Conservation (phyloP, 2,329 filamentous ascomycete species). For the Magnaporthiopsis poae region DNA sequence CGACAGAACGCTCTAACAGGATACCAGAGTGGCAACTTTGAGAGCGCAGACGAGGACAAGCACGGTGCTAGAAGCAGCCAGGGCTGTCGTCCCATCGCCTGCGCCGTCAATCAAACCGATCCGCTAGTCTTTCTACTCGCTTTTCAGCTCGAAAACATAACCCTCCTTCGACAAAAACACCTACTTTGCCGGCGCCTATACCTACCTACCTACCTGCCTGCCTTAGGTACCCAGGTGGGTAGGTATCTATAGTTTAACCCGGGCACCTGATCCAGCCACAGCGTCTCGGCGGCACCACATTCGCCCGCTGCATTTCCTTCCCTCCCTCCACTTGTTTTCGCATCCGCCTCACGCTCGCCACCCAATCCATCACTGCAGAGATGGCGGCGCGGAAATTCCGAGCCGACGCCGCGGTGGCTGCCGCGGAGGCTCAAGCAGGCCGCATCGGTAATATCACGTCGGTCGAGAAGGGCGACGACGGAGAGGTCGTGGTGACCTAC, state of each 20-base stretch:
- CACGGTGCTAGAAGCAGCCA: not conserved
- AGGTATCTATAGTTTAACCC: too few species aligned
- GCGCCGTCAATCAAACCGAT: not conserved
- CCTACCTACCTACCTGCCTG: too few species aligned
- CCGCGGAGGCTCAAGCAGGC: slow-evolving; percentile 25
- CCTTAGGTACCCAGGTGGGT: too few species aligned
- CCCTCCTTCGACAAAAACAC: not conserved
- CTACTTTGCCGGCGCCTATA: not conserved
- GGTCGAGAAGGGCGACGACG: slow-evolving; percentile 57
- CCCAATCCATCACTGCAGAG: not conserved
- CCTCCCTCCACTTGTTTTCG: not conserved
- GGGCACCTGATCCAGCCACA: too few species aligned
- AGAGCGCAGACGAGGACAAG: not conserved
- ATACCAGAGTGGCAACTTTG: not conserved
- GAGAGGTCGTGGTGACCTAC: slow-evolving; percentile 57
- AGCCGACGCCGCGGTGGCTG: slow-evolving; percentile 39
- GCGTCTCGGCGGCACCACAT: not conserved
- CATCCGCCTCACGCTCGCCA: not conserved
- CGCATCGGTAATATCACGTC: slow-evolving; percentile 38
- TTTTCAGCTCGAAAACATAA: not conserved
- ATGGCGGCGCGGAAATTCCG: slow-evolving; percentile 35
- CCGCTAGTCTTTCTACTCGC: not conserved
- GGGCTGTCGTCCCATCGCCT: not conserved
- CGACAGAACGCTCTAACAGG: not conserved
- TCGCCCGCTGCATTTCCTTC: not conserved